These are phyloP conservation scores for Paraconiothyrium sp. DNA, from an alignment of 2,329 filamentous ascomycete species.

Conservation along the genomic window DNA sequence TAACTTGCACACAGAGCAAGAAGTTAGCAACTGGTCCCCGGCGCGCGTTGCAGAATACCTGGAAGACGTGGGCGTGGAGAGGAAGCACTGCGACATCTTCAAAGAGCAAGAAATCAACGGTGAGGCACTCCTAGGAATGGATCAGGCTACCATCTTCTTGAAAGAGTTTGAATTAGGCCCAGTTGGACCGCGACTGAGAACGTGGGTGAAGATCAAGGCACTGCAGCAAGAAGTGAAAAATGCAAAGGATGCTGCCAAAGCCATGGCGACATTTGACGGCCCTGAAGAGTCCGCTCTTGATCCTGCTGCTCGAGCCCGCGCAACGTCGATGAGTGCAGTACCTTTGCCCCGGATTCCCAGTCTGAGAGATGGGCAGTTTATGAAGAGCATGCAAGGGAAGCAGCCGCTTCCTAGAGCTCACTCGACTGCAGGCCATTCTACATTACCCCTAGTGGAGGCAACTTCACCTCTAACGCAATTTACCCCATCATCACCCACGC, in stretches of 20 bases:
- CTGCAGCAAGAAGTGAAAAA: conserved; percentile 86
- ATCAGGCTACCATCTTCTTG: conserved; percentile 93
- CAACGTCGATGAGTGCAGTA: conserved; percentile 54
- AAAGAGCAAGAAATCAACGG: conserved; percentile 95
- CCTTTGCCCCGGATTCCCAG: conserved; percentile 50
- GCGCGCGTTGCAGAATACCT: conserved; percentile 89
- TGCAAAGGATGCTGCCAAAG: conserved; percentile 53
- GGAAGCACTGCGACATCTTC: conserved; percentile 92
- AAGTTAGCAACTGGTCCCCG: conserved; percentile 83
- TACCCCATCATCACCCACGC: conserved; percentile 51
- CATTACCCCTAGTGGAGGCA: conserved; percentile 42
- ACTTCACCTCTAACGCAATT: conserved; percentile 57
- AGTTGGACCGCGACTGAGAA: conserved; percentile 87
- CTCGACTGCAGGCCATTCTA: conserved; percentile 43
- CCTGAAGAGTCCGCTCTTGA: conserved; percentile 54
- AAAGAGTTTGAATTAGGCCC: conserved; percentile 94
- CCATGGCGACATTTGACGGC: conserved; percentile 54
- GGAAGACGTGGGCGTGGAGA: conserved; percentile 84
- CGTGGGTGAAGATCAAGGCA: conserved; percentile 94
- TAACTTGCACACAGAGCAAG: conserved; percentile 70
- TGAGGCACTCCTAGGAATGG: conserved; percentile 92
- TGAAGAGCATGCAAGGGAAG: conserved; percentile 36
- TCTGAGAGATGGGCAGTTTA: conserved; percentile 43
- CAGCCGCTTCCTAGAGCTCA: conserved; percentile 43
- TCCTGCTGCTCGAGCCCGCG: conserved; percentile 54